These are phyloP conservation scores for Sarocladiaceae sp. DNA, from an alignment of 2,329 filamentous ascomycete genomes.

Conservation along the genomic window DNA sequence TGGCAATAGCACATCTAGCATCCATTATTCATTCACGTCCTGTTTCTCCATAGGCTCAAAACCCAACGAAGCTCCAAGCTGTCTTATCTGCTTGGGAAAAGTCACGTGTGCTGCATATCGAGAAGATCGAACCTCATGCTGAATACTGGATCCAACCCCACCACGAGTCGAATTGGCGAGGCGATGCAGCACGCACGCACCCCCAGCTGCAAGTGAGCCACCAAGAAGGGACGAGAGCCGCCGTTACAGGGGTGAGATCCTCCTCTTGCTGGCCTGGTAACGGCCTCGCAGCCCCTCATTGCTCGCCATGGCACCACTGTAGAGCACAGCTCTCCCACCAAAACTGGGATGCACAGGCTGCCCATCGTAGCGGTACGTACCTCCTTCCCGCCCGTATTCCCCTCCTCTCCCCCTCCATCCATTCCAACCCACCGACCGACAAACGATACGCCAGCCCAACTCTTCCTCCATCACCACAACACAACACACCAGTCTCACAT, in stretches of 20 bases:
- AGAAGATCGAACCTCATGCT: not conserved
- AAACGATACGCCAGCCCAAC: not conserved
- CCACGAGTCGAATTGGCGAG: not conserved
- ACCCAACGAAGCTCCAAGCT: not conserved
- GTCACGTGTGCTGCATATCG: not conserved
- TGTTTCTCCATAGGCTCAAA: too few relatives aligned
- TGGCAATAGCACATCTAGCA: too few relatives aligned
- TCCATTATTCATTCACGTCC: too few relatives aligned
- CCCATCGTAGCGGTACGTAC: conserved; percentile 9
- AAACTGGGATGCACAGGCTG: not conserved
- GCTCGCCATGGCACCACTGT: not conserved
- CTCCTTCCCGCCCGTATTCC: conserved; percentile 3
- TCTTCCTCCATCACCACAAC: conserved; percentile 8
- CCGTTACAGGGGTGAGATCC: not conserved
- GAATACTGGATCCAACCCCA: not conserved
- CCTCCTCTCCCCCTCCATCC: not conserved
- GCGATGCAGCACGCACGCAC: not conserved
- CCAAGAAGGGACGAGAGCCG: not conserved
- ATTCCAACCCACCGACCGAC: conserved; percentile 1
- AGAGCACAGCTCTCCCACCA: not conserved
- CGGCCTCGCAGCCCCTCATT: not conserved
- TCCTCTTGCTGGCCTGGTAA: conserved; percentile 5
- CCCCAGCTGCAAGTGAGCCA: not conserved
- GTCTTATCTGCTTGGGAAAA: too few relatives aligned
- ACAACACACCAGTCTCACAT: not conserved